Conservation (phyloP, 208 protist genomes). For the Leishmania lainsoni region DNA sequence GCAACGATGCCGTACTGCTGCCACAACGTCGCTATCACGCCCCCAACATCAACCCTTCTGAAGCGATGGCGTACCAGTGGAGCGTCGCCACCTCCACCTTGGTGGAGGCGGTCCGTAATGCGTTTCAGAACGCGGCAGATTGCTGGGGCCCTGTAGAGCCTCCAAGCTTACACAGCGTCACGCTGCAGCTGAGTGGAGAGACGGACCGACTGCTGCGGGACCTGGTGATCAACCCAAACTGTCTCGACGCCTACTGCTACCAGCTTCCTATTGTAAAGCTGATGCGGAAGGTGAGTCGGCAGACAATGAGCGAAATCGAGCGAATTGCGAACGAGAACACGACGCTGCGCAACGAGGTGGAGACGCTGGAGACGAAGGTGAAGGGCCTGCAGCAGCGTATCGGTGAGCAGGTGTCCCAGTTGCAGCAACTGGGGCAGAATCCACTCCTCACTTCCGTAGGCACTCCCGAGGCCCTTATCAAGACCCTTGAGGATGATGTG, state of each 20-base stretch:
- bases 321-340: conserved; percentile 58
- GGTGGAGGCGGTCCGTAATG: conserved; percentile 70
- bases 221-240: conserved; percentile 72
- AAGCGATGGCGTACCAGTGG: conserved; percentile 49
- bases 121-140: conserved; percentile 62
- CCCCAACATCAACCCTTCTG: conserved; percentile 43
- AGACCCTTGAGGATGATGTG: conserved; percentile 69
- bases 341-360: conserved; percentile 49
- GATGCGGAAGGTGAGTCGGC: conserved; percentile 63
- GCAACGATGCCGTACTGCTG: conserved; percentile 69
- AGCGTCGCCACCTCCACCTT: conserved; percentile 51
- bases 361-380: conserved; percentile 56
- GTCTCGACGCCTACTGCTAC: conserved; percentile 85
- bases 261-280: conserved; percentile 82
- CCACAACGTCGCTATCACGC: conserved; percentile 57
- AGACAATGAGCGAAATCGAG: conserved; percentile 67
- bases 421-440: conserved; percentile 51
- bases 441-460: conserved; percentile 55
- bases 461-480: conserved; percentile 63
- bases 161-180: conserved; percentile 57
- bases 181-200: conserved; percentile 44
- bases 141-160: conserved; percentile 75
- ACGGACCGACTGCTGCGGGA: conserved; percentile 72
- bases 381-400: conserved; percentile 50
- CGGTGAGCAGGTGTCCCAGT: conserved; percentile 42